Evolutionary conservation across 306 rosid genomes (phyloP), one percentile per base, ranked within the genome.

Genomic region (Luffa acutangula): DNA sequence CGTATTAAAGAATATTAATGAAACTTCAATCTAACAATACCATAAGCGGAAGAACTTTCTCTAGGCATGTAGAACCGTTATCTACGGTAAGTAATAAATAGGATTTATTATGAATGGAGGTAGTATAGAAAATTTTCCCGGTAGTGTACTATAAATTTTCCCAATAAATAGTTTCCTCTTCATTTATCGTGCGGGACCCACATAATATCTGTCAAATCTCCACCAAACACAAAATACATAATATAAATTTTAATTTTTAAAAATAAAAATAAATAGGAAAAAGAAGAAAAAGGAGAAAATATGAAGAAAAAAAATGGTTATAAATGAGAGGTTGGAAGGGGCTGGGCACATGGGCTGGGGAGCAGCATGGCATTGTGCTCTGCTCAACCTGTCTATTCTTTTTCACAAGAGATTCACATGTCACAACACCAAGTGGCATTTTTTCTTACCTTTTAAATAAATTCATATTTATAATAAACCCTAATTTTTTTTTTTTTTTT

Each of bases 361-460:
- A 72, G 77, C 77, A 72, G 77, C 33, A 46, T 31, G 33, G 42
- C 56, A 46, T 72, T 46, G 25, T 21, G 36, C 42, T 48, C 58
- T 72, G 58, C 77, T 31, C 11, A 72, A 48, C 2, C 36, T 70
- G 76, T 70, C 77, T 48, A 72, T 46, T 72, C 77, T 13, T 48
- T 48, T 72, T 7, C 21, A 48, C 57, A 72, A 25, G n/a, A 71
- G 56, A 71, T 71, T 71, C 77, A 71, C 77, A 46, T 72, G 77
- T 13, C 77, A 72, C 77, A 43, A 11, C 76, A 34, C 52, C 76
- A 70, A 45, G 36, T 70, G 56, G n/a, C 56, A 0, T n/a, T 69
- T 70, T 42, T 17, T n/a, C 9, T 3, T 20, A 9, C 0, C 9
- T 56, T 56, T 18, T 56, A 52, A 52, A 52, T 45, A 45, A 45